These are phyloP conservation scores for Pelagomonas calceolata DNA, from an alignment of 108 stramenopile genomes.

Conservation along the genomic window DNA sequence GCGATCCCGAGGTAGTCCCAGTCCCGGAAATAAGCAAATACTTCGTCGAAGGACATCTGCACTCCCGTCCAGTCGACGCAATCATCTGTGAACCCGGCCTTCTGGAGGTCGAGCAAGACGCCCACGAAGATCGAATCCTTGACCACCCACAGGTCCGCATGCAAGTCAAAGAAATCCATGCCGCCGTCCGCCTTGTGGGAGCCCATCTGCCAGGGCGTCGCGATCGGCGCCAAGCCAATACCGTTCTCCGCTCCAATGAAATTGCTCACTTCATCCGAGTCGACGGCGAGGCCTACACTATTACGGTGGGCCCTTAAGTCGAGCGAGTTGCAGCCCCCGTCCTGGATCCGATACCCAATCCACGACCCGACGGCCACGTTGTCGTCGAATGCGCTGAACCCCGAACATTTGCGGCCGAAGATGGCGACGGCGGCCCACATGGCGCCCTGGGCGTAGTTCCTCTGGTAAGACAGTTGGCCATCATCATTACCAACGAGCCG, in stretches of 20 bases:
- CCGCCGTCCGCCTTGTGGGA: neutral
- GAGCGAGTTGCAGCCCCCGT: neutral
- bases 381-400: neutral
- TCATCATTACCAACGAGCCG: neutral
- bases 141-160: neutral
- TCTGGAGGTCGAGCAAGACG: neutral
- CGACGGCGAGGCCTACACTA: neutral
- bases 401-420: neutral
- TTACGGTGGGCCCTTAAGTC: neutral
- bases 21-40: neutral
- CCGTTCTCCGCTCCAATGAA: conserved; percentile 9
- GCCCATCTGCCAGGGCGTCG: neutral
- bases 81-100: neutral
- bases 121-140: neutral
- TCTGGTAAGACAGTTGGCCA: neutral
- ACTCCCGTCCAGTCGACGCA: no score
- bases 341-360: neutral
- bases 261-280: neutral
- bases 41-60: neutral
- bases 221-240: neutral
- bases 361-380: neutral
- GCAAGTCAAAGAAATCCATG: neutral
- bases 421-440: neutral
- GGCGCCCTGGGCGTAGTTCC: neutral
- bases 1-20: neutral